phyloP scores from a whole-genome alignment of 306 rosid species.

The Dicorynia guianensis region DNA sequence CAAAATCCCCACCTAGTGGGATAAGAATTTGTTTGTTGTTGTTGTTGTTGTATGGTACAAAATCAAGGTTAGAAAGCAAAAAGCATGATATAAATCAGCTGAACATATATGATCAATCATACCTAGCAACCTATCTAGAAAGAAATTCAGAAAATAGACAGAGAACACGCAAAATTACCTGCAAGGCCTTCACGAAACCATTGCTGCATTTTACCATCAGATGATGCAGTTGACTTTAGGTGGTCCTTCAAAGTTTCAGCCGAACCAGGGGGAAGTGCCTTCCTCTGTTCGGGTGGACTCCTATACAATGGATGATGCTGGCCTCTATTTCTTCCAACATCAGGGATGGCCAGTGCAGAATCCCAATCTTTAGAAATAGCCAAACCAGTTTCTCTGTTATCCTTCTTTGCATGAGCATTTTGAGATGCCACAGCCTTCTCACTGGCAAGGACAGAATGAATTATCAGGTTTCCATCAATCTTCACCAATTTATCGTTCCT shows the following conservation, averaged over 20 bases:
- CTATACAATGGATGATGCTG: slow-evolving; percentile 62
- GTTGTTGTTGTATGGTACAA: neutral
- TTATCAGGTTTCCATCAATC: slow-evolving; percentile 95
- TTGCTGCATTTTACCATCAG: slow-evolving; percentile 91
- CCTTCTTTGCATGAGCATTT: slow-evolving; percentile 47
- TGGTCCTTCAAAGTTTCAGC: slow-evolving; percentile 62
- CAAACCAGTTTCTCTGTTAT: slow-evolving; percentile 66
- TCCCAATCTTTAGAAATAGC: slow-evolving; percentile 59
- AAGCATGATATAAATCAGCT: slow-evolving; percentile 24
- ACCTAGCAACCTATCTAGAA: slow-evolving; percentile 5
- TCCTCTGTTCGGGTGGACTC: slow-evolving; percentile 58
- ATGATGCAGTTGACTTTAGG: slow-evolving; percentile 64
- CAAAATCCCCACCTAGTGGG: too few species aligned
- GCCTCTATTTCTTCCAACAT: slow-evolving; percentile 67
- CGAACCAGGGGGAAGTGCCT: slow-evolving; percentile 74
- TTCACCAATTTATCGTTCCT: slow-evolving; percentile 92
- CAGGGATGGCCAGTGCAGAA: slow-evolving; percentile 81
- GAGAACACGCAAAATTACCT: slow-evolving; percentile 53
- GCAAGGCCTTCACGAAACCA: slow-evolving; percentile 99
- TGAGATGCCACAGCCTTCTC: slow-evolving; percentile 85
- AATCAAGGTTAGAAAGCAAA: slow-evolving; percentile 25
- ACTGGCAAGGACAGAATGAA: slow-evolving; percentile 91
- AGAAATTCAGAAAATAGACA: slow-evolving; percentile 16
- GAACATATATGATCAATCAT: slow-evolving; percentile 23
- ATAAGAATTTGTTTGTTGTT: too few species aligned